Evolutionary conservation across 257 asterid species (phyloP).

Genomic region (Solanum pimpinellifolium): DNA sequence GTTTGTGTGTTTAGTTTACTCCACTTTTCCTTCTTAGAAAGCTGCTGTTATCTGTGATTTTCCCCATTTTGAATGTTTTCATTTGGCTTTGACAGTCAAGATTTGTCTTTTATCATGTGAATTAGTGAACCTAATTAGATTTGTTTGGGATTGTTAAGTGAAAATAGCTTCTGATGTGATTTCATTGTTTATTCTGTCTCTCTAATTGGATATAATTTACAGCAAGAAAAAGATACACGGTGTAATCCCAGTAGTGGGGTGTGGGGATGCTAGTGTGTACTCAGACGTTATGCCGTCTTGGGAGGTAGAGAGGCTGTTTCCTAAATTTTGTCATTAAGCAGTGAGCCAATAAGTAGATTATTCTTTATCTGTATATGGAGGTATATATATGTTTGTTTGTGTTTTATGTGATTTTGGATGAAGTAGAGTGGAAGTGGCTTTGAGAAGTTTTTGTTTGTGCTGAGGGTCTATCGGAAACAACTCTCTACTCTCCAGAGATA

Average conservation of each 20-base stretch:
- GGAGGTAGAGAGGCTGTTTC: no score
- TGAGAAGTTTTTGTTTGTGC: not conserved
- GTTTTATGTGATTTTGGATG: not conserved
- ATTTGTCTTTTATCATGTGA: not conserved
- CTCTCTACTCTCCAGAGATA: not conserved
- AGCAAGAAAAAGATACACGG: no score
- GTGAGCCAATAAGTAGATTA: not conserved
- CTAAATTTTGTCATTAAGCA: not conserved
- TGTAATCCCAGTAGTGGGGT: no score
- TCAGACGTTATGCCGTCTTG: no score
- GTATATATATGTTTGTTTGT: not conserved
- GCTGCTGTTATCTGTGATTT: not conserved
- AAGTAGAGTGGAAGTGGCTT: not conserved
- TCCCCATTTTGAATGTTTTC: not conserved
- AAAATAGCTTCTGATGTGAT: no score
- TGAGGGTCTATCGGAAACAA: not conserved
- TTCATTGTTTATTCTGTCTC: not conserved
- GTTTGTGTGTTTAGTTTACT: not conserved
- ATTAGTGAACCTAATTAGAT: not conserved
- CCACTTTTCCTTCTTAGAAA: not conserved
- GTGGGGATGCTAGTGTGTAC: no score
- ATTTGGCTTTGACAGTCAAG: not conserved
- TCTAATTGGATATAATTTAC: not conserved
- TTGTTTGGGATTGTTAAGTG: not conserved
- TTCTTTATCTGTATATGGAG: not conserved